Conservation (phyloP, 176 grass and related monocot species). For the Oryza coarctata region DNA sequence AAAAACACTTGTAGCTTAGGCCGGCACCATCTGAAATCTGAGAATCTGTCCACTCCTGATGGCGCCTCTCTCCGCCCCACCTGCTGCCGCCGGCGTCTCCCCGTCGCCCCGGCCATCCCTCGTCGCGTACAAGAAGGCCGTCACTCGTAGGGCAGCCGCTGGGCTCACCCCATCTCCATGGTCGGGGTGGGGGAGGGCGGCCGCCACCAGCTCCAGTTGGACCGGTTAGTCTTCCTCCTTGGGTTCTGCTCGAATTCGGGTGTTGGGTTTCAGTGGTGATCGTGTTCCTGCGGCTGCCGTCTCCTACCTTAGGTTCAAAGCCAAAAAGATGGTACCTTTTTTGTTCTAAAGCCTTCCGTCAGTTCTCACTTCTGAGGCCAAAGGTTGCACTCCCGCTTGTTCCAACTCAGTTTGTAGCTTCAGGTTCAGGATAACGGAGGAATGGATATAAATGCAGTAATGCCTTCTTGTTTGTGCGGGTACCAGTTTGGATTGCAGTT, state of each 20-base stretch:
- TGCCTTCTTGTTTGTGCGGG: not conserved
- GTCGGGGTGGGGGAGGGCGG: not conserved
- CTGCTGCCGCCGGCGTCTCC: conserved; percentile 16
- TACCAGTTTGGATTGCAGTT: not conserved
- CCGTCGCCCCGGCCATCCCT: not conserved
- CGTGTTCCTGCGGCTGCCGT: not conserved
- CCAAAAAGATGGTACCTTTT: not conserved
- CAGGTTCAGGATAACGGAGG: not conserved
- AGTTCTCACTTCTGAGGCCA: not conserved
- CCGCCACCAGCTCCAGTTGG: conserved; percentile 12
- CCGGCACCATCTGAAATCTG: no score
- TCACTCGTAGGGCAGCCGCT: not conserved
- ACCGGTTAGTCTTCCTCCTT: conserved; percentile 18
- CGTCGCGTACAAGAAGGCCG: not conserved
- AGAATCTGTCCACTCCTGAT: not conserved
- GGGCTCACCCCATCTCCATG: not conserved
- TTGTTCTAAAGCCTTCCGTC: not conserved
- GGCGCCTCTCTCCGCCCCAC: conserved; percentile 20
- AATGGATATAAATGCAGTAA: not conserved
- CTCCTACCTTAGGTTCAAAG: not conserved
- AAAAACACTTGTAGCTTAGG: no score
- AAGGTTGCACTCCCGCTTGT: not conserved
- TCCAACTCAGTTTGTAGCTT: not conserved
- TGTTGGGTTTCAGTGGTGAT: not conserved
- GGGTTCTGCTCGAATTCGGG: not conserved